Percentiles rank a stretch among this genome's conserved stretches.
Conservation (phyloP, 1,284 basidiomycete species). For the Cutaneotrichosporon dermatis region DNA sequence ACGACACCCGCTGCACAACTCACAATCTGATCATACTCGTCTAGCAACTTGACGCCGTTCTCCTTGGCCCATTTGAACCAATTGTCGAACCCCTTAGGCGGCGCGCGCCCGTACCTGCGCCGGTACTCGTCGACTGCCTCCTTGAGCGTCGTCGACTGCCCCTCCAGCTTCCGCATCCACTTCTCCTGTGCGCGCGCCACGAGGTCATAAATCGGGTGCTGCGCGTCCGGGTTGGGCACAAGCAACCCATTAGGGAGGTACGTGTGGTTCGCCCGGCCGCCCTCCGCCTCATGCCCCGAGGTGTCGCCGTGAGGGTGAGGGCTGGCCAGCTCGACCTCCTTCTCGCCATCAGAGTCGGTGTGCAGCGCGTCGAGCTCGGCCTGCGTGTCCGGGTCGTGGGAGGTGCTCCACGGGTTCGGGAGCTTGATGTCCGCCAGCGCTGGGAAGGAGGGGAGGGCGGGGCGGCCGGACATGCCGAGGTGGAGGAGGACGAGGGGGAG, state of each 20-base stretch:
- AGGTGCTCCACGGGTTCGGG: background rate
- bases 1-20: constrained; percentile 9
- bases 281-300: background rate
- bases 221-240: constrained; percentile 33
- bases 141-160: constrained; percentile 45
- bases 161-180: constrained; percentile 47
- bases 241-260: constrained; percentile 39
- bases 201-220: constrained; percentile 49
- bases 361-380: background rate
- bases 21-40: constrained; percentile 49
- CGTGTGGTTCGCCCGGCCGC: constrained; percentile 16
- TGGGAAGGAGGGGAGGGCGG: background rate
- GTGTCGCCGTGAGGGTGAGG: too few species aligned
- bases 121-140: constrained; percentile 50
- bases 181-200: constrained; percentile 38
- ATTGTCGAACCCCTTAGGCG: constrained; percentile 46
- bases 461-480: background rate
- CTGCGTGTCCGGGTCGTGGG: background rate
- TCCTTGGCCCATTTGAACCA: constrained; percentile 41
- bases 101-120: constrained; percentile 42
- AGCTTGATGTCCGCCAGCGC: background rate
- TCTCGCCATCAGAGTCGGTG: background rate
- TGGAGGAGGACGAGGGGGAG: constrained; percentile 8
- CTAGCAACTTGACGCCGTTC: constrained; percentile 39
- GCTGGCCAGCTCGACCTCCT: too few species aligned